Evolutionary conservation across 2,329 filamentous ascomycete genomes (phyloP), one percentile per base, ranked within the genome.

Genomic region (Trichoderma sp.): DNA sequence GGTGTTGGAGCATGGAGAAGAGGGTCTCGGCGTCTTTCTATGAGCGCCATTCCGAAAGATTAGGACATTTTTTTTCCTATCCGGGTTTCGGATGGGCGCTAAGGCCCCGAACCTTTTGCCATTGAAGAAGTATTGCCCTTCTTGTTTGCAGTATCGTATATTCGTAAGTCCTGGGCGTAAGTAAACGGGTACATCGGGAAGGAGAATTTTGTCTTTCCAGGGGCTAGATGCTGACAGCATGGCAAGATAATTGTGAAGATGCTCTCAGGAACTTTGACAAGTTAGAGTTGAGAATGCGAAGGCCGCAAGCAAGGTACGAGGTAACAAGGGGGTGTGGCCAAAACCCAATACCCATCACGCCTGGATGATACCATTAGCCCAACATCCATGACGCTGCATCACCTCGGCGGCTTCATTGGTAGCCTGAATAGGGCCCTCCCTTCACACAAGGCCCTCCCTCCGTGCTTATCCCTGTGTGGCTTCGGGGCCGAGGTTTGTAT

Each of bases 401-500:
- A 50, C 32, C 55, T 61, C n/a, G 55, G 65, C 26, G 65, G 66
- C 66, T 59, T 68, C 55, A 34, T 23, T 61, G 17, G 66, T 61
- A 50, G 53, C 26, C 34, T 68, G 15, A 17, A 6, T 43, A 43
- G 7, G 39, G 39, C 39, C n/a, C 6, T 28, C 7, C 66, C 55
- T 68, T 28, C 55, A 20, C 20, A 28, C 8, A 17, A 17, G 53
- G 20, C 55, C 55, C 36, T 34, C 55, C 36, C 43, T 34, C 55
- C 28, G 12, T 67, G 55, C 36, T 68, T 47, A 36, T 43, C 55
- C 66, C 20, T 50, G n/a, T 61, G 66, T 61, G 64, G 28, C 23
- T 68, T 47, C 36, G 66, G 28, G 58, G 66, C 55, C 66, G 66
- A 68, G 66, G 55, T 39, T 39, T 34, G n/a, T 61, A 50, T 30